phyloP scores from a whole-genome alignment of 768 basidiomycete genomes.

The Ramaria sp. region DNA sequence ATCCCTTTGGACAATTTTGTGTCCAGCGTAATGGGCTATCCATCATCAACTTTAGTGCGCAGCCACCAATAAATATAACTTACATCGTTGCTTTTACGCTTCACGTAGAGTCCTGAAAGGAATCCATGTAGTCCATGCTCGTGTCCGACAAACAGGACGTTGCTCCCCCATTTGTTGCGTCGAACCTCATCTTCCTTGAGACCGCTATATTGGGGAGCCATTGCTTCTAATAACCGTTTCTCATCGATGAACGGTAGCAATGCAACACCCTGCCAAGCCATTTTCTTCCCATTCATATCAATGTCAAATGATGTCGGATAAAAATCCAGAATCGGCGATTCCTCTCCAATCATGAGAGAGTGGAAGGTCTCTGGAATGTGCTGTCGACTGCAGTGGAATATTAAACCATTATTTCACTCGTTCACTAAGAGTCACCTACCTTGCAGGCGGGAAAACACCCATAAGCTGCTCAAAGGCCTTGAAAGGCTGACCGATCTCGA shows the following conservation, averaged over 20 bases:
- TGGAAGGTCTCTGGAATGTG: conserved; percentile 88
- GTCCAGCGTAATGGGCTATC: conserved; percentile 68
- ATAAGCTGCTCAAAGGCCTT: conserved; percentile 96
- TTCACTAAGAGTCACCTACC: conserved; percentile 32
- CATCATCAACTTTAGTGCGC: background rate
- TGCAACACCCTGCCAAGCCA: conserved; percentile 99
- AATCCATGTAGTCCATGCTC: conserved; percentile 81
- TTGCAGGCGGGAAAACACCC: conserved; percentile 94
- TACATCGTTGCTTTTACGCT: conserved; percentile 73
- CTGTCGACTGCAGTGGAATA: conserved; percentile 45
- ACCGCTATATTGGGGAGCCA: conserved; percentile 53
- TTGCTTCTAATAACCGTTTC: conserved; percentile 71
- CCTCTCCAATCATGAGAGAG: conserved; percentile 70
- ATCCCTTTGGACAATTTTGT: conserved; percentile 63
- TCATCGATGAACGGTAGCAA: conserved; percentile 93
- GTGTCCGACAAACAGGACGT: conserved; percentile 73
- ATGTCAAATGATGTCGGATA: conserved; percentile 88
- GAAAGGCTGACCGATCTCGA: conserved; percentile 79
- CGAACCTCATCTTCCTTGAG: conserved; percentile 74
- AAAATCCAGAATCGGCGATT: conserved; percentile 93
- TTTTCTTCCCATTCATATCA: conserved; percentile 99
- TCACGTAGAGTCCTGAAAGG: conserved; percentile 83
- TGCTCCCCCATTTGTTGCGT: conserved; percentile 78
- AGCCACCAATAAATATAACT: conserved; percentile 15
- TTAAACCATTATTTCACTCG: background rate